Percentiles rank a stretch among this genome's conserved stretches.
Evolutionary conservation across 192 early-diverging fungal species (phyloP).

Genomic region (Mortierella hygrophila): DNA sequence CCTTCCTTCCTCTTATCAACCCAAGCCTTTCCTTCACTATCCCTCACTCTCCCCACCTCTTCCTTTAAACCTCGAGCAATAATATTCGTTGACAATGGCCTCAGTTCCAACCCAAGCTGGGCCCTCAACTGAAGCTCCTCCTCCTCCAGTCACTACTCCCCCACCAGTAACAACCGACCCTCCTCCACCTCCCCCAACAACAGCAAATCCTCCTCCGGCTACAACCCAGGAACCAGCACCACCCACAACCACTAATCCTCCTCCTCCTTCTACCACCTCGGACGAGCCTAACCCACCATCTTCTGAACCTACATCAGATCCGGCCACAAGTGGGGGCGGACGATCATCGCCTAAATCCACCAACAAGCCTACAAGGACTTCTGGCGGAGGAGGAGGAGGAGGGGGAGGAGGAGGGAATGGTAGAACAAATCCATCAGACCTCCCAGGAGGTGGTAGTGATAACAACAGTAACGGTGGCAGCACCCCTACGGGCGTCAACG

Average conservation of each 20-base stretch:
- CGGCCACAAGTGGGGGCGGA: not conserved
- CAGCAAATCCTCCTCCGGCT: not conserved
- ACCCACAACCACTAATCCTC: not conserved
- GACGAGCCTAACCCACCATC: not conserved
- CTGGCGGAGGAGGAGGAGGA: not conserved
- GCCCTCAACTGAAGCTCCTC: not conserved
- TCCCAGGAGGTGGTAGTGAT: not conserved
- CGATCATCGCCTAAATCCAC: not conserved
- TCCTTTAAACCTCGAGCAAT: not conserved
- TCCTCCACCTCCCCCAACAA: not conserved
- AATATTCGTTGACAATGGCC: not conserved
- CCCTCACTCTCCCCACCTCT: not conserved
- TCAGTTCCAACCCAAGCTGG: not conserved
- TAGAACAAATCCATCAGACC: not conserved
- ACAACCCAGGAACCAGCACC: not conserved
- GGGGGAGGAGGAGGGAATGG: not conserved
- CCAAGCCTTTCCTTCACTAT: not conserved
- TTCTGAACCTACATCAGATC: not conserved
- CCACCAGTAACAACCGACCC: not conserved
- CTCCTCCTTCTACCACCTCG: not conserved
- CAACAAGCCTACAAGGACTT: not conserved
- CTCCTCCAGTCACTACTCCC: not conserved
- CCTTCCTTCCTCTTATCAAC: not conserved
- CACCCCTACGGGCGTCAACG: not conserved
- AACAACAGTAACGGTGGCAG: not conserved